Percentiles rank a stretch among this genome's conserved stretches.
Conservation (phyloP, 1,139 yeast genomes). For the Yamadazyma blattariae region DNA sequence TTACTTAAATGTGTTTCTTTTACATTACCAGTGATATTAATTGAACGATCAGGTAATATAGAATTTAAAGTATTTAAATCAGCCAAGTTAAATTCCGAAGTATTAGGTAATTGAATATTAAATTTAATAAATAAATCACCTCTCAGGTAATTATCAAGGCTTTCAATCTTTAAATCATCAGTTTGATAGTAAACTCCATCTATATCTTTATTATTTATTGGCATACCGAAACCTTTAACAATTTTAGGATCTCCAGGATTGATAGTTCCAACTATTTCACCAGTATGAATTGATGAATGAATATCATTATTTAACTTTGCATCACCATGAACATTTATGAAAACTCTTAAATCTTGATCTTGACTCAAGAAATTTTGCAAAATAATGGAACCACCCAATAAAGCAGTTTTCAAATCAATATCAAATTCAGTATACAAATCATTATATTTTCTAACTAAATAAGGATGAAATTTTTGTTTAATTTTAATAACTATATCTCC, state of each 20-base stretch:
- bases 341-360: constrained; percentile 39
- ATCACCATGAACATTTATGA: constrained; percentile 38
- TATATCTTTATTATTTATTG: constrained; percentile 46
- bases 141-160: constrained; percentile 18
- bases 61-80: constrained; percentile 22
- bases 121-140: constrained; percentile 45
- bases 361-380: constrained; percentile 43
- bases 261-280: constrained; percentile 48
- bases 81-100: constrained; percentile 22
- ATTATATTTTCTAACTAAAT: constrained; percentile 47
- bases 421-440: constrained; percentile 46
- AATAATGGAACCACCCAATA: constrained; percentile 52
- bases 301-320: constrained; percentile 19
- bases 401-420: constrained; percentile 50
- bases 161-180: constrained; percentile 14
- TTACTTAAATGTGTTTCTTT: constrained; percentile 23
- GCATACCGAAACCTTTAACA: constrained; percentile 59
- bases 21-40: constrained; percentile 1
- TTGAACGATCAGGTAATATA: constrained; percentile 22
- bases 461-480: constrained; percentile 31
- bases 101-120: constrained; percentile 34
- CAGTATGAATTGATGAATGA: constrained; percentile 28
- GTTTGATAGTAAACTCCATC: constrained; percentile 22
- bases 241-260: constrained; percentile 46
- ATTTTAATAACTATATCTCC: constrained; percentile 62